Evolutionary conservation across 2,329 filamentous ascomycete genomes (phyloP).

Genomic region (Chaetothyriales sp.): DNA sequence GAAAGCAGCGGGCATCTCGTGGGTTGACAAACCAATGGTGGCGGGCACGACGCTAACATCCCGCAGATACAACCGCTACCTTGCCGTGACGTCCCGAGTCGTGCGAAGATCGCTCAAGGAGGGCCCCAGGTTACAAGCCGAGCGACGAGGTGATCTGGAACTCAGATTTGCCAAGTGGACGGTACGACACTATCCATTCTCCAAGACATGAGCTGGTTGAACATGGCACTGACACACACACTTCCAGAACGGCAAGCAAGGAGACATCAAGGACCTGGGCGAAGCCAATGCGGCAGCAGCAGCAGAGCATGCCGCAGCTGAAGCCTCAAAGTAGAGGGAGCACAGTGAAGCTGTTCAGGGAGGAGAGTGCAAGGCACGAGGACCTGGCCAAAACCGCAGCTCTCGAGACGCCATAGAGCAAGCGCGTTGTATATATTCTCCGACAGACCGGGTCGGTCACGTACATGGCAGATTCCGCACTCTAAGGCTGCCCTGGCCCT

Average conservation of each 20-base stretch:
- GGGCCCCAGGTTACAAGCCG: constrained; percentile 69
- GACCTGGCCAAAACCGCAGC: neutral
- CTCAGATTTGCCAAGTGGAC: constrained; percentile 88
- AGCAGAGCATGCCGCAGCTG: constrained; percentile 29
- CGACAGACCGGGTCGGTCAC: neutral
- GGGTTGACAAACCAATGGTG: constrained; percentile 27
- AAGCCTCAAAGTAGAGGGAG: constrained; percentile 12
- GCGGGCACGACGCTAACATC: constrained; percentile 6
- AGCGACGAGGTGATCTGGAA: constrained; percentile 81
- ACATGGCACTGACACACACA: constrained; percentile 1
- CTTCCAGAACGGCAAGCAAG: constrained; percentile 82
- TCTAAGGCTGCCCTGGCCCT: neutral
- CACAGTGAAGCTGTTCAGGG: neutral
- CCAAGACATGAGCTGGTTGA: neutral
- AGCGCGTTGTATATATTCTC: neutral
- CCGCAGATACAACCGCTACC: constrained; percentile 97
- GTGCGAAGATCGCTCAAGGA: constrained; percentile 97
- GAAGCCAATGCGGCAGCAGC: constrained; percentile 37
- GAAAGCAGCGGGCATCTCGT: constrained; percentile 97
- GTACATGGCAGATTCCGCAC: neutral
- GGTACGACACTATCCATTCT: constrained; percentile 40
- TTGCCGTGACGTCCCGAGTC: constrained; percentile 82
- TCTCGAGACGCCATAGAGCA: neutral
- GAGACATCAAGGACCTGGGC: constrained; percentile 60
- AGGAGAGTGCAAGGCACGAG: neutral